Evolutionary conservation across 192 early-diverging fungal genomes (phyloP).

Genomic region (Phycomyces blakesleeanus): DNA sequence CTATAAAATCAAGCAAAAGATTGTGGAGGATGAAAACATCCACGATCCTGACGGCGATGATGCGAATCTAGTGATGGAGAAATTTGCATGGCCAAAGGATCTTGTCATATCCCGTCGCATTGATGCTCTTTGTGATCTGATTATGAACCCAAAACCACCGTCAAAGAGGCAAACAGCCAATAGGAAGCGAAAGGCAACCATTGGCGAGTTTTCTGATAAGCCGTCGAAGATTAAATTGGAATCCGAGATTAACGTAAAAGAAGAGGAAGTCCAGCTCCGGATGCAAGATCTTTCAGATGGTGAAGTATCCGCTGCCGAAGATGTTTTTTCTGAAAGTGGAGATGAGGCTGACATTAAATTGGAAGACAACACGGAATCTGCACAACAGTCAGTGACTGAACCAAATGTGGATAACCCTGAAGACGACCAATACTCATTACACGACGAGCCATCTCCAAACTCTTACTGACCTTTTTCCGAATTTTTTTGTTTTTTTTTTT

Average conservation of each 20-base stretch:
- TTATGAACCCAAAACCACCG: constrained; percentile 44
- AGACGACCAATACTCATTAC: not conserved
- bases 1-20: constrained; percentile 33
- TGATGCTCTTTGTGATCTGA: constrained; percentile 49
- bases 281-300: constrained; percentile 8
- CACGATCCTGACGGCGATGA: constrained; percentile 22
- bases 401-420: not conserved
- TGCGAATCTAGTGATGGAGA: constrained; percentile 25
- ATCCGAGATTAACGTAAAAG: not conserved
- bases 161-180: constrained; percentile 29
- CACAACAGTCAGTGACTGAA: constrained; percentile 3
- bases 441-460: not conserved
- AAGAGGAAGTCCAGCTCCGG: not conserved
- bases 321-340: constrained; percentile 16
- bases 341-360: constrained; percentile 28
- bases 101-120: constrained; percentile 51
- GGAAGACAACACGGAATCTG: constrained; percentile 15
- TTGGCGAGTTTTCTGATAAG: constrained; percentile 4
- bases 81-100: constrained; percentile 54
- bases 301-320: not conserved
- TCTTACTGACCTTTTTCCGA: not conserved
- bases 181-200: constrained; percentile 16
- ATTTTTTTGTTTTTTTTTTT: no score
- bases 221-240: constrained; percentile 11
- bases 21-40: constrained; percentile 18